Evolutionary conservation across 495 filamentous ascomycete genomes (phyloP), one percentile per base, ranked within the genome.

Genomic region (Staphylotrichum tortipilum): DNA sequence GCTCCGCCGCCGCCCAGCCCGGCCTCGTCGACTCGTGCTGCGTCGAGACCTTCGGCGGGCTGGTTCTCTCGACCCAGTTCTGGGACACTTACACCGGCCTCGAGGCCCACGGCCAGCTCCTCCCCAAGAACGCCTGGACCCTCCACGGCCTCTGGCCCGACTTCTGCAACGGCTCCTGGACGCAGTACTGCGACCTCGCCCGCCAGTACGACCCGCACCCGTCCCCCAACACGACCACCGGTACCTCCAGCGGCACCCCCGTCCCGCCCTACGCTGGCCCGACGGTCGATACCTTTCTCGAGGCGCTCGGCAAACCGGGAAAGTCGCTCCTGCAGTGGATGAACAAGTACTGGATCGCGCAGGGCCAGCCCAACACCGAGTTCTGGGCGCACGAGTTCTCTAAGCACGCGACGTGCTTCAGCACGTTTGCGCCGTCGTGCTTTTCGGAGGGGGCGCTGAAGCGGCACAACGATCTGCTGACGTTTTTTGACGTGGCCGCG

Each of bases 341-440:
- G 74, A 70, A 73, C 47, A 70, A 70, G 40, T 71, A 63, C 64
- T 77, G 72, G 74, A 68, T 74, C 41, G 61, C 57, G 41, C 69
- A 68, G 50, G 61, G 55, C 52, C 51, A 60, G 12, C 38, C 68
- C 3, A 78, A 69, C 60, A 44, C 56, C 22, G 66, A 68, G 21
- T 66, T 79, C 59, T 79, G 76, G 76, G 74, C 57, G 34, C 74
- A 78, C 60, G 76, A 79, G 50, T 79, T 76, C 59, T 67, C 61
- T 60, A 79, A 79, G 63, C 76, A 79, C 57, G 76, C 67, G 7
- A 79, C 74, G 11, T 79, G 76, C 68, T 76, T 61, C 60, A 72
- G 68, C 35, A 75, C 69, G 41, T 77, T 77, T 52, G 71, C 75
- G 50, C 52, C 60, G 3, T 61, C 68, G 19, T 79, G 75, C 64